Conservation (phyloP, 768 basidiomycete genomes). For the Rhodotorula graminis region DNA sequence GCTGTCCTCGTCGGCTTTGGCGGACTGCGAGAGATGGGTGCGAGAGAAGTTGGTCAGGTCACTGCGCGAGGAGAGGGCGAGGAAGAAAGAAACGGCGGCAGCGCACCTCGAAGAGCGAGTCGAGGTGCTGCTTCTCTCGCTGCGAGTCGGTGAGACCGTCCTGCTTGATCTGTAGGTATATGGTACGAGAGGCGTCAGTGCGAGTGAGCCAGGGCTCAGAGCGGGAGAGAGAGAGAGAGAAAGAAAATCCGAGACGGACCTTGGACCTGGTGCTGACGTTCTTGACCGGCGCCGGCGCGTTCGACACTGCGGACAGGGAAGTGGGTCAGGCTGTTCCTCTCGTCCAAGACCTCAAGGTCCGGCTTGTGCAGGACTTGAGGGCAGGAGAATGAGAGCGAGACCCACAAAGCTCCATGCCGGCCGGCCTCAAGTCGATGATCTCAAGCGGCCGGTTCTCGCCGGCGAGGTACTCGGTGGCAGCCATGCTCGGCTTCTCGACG, state of each 20-base stretch:
- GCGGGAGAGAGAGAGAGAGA: too few species aligned
- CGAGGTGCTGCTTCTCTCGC: slow-evolving; percentile 46
- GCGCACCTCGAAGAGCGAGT: slow-evolving; percentile 43
- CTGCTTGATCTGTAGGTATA: slow-evolving; percentile 39
- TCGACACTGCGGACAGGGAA: slow-evolving; percentile 43
- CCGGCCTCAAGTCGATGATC: slow-evolving; percentile 42
- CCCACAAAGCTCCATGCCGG: slow-evolving; percentile 42
- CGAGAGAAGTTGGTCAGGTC: not conserved
- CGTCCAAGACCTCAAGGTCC: too few species aligned
- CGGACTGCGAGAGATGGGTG: slow-evolving; percentile 26
- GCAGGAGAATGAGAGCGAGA: not conserved
- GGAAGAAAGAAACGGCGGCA: too few species aligned
- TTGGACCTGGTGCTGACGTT: slow-evolving; percentile 39
- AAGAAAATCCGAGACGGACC: slow-evolving; percentile 16
- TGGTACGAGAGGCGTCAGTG: slow-evolving; percentile 9
- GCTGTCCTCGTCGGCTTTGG: slow-evolving; percentile 45
- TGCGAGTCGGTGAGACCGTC: slow-evolving; percentile 45
- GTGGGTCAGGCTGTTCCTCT: too few species aligned
- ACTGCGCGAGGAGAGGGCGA: too few species aligned
- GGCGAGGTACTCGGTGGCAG: slow-evolving; percentile 42
- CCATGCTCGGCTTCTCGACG: slow-evolving; percentile 29
- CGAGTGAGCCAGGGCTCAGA: too few species aligned
- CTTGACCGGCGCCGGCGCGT: slow-evolving; percentile 45
- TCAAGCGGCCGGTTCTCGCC: slow-evolving; percentile 37
- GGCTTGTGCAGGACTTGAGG: too few species aligned